Evolutionary conservation across 2,329 filamentous ascomycete species (phyloP).

Genomic region (Trichocomaceae sp.): DNA sequence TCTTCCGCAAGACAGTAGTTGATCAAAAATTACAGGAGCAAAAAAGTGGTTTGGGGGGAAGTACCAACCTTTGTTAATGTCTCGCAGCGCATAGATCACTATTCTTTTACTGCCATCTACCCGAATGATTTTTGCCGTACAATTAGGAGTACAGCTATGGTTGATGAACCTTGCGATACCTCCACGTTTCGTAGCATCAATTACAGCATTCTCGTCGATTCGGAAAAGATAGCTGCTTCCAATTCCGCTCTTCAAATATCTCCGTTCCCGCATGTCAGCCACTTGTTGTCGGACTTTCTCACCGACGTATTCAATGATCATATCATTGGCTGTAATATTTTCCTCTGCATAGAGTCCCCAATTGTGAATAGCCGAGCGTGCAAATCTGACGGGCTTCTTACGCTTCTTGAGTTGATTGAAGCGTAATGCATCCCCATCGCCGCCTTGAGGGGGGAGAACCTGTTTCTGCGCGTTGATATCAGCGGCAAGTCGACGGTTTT

Average conservation of each 20-base stretch:
- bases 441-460: constrained; percentile 58
- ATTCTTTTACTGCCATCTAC: constrained; percentile 97
- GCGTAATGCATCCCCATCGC: constrained; percentile 81
- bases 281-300: constrained; percentile 96
- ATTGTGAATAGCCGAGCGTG: constrained; percentile 94
- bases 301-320: constrained; percentile 99
- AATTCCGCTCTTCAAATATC: constrained; percentile 92
- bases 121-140: constrained; percentile 98
- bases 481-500: constrained; percentile 88
- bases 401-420: constrained; percentile 99
- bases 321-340: constrained; percentile 93
- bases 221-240: constrained; percentile 96
- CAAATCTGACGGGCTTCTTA: constrained; percentile 98
- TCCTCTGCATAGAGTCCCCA: constrained; percentile 98
- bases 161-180: constrained; percentile 99
- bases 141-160: constrained; percentile 94
- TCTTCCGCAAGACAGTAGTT: constrained; percentile 14
- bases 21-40: no score
- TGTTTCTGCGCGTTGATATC: constrained; percentile 95
- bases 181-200: constrained; percentile 97
- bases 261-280: constrained; percentile 87
- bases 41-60: background rate
- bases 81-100: constrained; percentile 94
- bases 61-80: constrained; percentile 88
- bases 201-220: constrained; percentile 94